These are phyloP conservation scores for Solidago caesia DNA, from an alignment of 129 eudicot genomes.

Conservation along the genomic window DNA sequence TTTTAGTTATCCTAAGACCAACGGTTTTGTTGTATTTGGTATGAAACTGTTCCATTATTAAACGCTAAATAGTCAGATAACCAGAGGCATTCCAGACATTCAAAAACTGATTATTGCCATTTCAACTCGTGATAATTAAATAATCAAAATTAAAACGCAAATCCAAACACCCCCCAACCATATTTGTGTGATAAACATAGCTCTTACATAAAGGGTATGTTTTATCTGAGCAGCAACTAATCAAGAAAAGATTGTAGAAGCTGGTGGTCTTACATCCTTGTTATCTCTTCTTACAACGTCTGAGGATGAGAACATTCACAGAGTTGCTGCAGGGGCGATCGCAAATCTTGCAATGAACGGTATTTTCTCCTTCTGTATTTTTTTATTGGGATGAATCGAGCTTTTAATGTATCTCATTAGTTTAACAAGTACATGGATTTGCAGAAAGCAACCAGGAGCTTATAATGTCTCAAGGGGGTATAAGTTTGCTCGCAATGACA, in stretches of 20 bases:
- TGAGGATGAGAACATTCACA: constrained; percentile 77
- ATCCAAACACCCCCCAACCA: background rate
- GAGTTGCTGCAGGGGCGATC: constrained; percentile 95
- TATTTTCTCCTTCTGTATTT: constrained; percentile 14
- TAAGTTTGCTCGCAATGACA: constrained; percentile 61
- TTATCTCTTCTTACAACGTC: constrained; percentile 71
- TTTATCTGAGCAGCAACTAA: constrained; percentile 59
- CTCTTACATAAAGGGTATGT: constrained; percentile 1
- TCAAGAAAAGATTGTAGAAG: constrained; percentile 89
- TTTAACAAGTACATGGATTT: background rate
- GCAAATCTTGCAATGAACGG: constrained; percentile 98
- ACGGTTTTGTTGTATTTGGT: background rate
- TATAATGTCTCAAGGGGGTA: constrained; percentile 86
- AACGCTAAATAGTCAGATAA: background rate
- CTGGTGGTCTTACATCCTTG: constrained; percentile 91
- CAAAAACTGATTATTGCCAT: background rate
- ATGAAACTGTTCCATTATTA: background rate
- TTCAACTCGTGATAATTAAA: background rate
- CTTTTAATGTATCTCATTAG: background rate
- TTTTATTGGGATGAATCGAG: background rate
- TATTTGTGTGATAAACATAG: background rate
- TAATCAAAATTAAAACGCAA: background rate
- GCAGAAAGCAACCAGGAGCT: constrained; percentile 96
- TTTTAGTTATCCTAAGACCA: background rate
- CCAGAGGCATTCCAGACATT: background rate